Base-by-base conservation (phyloP, 768 basidiomycete species). In the Crepidotus variabilis region DNA sequence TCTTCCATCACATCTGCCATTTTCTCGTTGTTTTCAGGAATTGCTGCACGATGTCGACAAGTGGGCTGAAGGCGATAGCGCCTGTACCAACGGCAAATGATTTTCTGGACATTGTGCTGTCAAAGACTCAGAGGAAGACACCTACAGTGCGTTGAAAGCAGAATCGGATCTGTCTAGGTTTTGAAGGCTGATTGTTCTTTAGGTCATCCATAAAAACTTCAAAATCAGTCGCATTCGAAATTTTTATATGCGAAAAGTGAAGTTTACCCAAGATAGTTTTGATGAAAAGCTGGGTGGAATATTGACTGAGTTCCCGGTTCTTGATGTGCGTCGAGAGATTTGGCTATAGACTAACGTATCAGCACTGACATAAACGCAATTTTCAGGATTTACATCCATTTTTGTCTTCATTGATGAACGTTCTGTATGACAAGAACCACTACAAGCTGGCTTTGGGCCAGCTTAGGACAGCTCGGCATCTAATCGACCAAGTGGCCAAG, bases 151-250 rank as follows among this genome's bases (percentile, higher is more conserved):
- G 80, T 60, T 23, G 45, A 28, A 48, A 43, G 35, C 23, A 22
- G 39, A n/a, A 55, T 43, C 8, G 55, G 13, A 55, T 43, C 8
- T 53, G 13, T 33, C 39, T n/a, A 2, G 10, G 54, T 36, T 23
- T 23, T 39, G 23, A 32, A 53, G 39, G 36, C 32, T 28, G 3
- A 46, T 11, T 0, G 33, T 34, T 7, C 16, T 60, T 28, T 64
- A 93, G 92, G 94, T 95, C 63, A 98, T 98, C 69, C 97, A 98
- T 75, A 98, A 97, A 81, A 98, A 98, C 79, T 98, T 97, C 80
- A 98, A 99, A 79, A 99, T 99, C 72, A 94, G 93, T 62, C 89
- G 96, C 63, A 98, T 98, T 75, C 85, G 96, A 60, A 93, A 94
- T 66, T 94, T 94, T 68, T 97, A 99, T 73, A 98, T 98, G 96